These are phyloP conservation scores for Colletotrichum chlorophyti DNA, from an alignment of 2,329 filamentous ascomycete species.

Conservation along the genomic window DNA sequence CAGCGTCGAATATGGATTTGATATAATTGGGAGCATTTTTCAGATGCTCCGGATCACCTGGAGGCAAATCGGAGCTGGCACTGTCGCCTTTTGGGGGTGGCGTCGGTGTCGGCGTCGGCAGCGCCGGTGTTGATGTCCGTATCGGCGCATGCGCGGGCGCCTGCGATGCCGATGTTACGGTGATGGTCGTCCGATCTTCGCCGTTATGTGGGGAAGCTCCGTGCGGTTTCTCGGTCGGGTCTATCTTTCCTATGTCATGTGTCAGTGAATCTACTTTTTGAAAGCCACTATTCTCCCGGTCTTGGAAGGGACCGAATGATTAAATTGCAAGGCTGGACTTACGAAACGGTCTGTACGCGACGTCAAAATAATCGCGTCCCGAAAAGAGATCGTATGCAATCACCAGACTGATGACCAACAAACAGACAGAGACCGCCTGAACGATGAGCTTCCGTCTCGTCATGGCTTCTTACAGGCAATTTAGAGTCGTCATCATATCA, in stretches of 20 bases:
- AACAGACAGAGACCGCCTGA: background rate
- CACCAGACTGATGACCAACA: background rate
- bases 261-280: background rate
- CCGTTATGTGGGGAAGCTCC: background rate
- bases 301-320: no score
- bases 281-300: background rate
- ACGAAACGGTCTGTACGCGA: slow-evolving; percentile 14
- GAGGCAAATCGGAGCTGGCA: background rate
- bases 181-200: background rate
- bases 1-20: slow-evolving; percentile 37
- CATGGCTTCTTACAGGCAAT: background rate
- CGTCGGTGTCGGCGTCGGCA: background rate
- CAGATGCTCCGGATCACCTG: slow-evolving; percentile 11
- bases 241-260: background rate
- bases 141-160: background rate
- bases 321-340: background rate
- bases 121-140: background rate
- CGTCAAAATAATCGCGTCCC: slow-evolving; percentile 4
- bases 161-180: background rate
- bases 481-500: background rate
- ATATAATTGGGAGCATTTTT: slow-evolving; percentile 31
- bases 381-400: slow-evolving; percentile 12
- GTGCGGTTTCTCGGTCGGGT: background rate
- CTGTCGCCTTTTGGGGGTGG: background rate
- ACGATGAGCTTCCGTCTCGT: background rate